A percentile compares a stretch with the other conserved stretches of the same genome.
Conservation (phyloP, 1,139 yeast genomes). For the Geotrichum phurueaensis region DNA sequence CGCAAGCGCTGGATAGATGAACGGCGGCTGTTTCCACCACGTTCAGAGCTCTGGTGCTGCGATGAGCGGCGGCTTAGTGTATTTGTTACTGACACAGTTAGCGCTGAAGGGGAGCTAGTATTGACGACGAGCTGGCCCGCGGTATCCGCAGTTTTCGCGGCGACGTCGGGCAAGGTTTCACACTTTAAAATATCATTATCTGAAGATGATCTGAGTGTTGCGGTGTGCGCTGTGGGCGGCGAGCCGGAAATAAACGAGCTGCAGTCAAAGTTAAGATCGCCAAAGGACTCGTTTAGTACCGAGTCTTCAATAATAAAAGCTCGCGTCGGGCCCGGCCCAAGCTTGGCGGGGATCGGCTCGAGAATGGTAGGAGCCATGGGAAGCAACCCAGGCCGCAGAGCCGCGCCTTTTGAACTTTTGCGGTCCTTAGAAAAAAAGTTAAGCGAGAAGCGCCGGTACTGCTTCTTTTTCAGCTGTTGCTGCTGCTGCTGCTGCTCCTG, state of each 20-base stretch:
- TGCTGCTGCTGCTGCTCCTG: background rate
- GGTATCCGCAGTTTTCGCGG: background rate
- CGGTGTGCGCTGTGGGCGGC: background rate
- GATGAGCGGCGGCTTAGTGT: background rate
- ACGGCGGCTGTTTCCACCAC: background rate
- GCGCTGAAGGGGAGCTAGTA: background rate
- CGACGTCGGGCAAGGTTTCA: background rate
- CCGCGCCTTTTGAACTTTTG: background rate
- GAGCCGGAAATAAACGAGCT: background rate
- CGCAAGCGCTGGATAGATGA: constrained; percentile 1
- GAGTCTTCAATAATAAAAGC: background rate
- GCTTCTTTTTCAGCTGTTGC: background rate
- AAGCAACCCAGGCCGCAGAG: background rate
- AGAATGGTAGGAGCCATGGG: background rate
- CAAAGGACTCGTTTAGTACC: constrained; percentile 1
- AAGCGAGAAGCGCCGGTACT: constrained; percentile 3
- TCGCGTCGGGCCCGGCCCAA: background rate
- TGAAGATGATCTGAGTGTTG: background rate
- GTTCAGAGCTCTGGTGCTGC: background rate
- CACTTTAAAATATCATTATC: background rate
- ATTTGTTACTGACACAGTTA: background rate
- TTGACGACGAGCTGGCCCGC: background rate
- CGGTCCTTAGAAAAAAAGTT: constrained; percentile 1
- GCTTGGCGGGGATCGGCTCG: background rate
- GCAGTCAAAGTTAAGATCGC: constrained; percentile 5